Conservation (phyloP, 2,329 filamentous ascomycete genomes). For the Ceratocystiopsis minuta region DNA sequence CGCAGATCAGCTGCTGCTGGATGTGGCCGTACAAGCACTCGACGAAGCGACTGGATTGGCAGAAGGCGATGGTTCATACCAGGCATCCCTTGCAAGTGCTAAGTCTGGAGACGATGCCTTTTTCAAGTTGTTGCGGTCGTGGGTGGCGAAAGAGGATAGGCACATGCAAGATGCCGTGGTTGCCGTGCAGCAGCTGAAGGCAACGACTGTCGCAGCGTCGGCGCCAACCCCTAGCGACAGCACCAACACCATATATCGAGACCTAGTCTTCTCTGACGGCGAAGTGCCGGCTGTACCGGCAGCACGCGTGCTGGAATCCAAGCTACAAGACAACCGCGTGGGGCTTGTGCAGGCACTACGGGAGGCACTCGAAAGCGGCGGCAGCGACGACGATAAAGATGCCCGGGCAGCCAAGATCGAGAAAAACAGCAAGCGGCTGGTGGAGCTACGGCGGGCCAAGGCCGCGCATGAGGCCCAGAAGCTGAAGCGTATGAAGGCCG, state of each 20-base stretch:
- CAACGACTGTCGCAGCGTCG: too few relatives aligned
- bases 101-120: too few relatives aligned
- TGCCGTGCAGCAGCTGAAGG: slow-evolving; percentile 4
- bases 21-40: slow-evolving; percentile 9
- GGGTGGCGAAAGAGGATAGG: too few relatives aligned
- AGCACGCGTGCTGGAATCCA: slow-evolving; percentile 2
- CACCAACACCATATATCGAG: slow-evolving; percentile 8
- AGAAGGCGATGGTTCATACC: slow-evolving; percentile 1
- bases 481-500: slow-evolving; percentile 20
- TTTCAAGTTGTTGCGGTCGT: too few relatives aligned
- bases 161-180: too few relatives aligned
- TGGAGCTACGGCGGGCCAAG: slow-evolving; percentile 43
- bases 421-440: slow-evolving; percentile 17
- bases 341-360: slow-evolving; percentile 7
- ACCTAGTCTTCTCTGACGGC: slow-evolving; percentile 5
- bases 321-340: slow-evolving; percentile 1
- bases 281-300: slow-evolving; percentile 1
- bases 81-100: neutral
- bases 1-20: slow-evolving; percentile 10
- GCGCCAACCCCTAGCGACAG: slow-evolving; percentile 1
- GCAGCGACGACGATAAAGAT: slow-evolving; percentile 2
- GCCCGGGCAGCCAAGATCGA: slow-evolving; percentile 11
- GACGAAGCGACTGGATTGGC: slow-evolving; percentile 7
- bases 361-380: neutral
- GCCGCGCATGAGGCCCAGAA: slow-evolving; percentile 26